phyloP scores from a whole-genome alignment of 306 rosid genomes.

The Datisca glomerata region DNA sequence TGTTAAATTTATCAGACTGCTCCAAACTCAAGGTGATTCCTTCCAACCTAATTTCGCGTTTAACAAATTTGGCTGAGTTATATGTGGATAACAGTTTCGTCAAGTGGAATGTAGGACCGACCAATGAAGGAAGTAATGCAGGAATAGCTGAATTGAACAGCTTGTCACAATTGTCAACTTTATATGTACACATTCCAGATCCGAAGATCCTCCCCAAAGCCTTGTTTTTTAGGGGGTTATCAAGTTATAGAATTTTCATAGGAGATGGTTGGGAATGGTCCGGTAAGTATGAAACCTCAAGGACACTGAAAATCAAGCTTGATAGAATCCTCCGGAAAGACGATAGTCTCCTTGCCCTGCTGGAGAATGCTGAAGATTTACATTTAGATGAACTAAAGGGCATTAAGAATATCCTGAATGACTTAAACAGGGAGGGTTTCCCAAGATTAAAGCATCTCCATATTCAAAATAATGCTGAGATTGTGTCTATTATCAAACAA shows the following conservation, averaged over 20 bases:
- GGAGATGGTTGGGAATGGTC: slow-evolving; percentile 18
- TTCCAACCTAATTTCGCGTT: slow-evolving; percentile 13
- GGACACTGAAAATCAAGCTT: slow-evolving; percentile 14
- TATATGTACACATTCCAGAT: slow-evolving; percentile 19
- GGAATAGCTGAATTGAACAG: slow-evolving; percentile 18
- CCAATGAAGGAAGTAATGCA: slow-evolving; percentile 3
- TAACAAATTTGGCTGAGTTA: slow-evolving; percentile 26
- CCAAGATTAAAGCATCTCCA: slow-evolving; percentile 25
- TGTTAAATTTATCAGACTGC: slow-evolving; percentile 30
- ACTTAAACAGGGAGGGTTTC: slow-evolving; percentile 23
- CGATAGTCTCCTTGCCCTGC: slow-evolving; percentile 15
- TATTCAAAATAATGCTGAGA: slow-evolving; percentile 19
- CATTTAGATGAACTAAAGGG: slow-evolving; percentile 23
- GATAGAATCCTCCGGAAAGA: slow-evolving; percentile 13
- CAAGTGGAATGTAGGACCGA: slow-evolving; percentile 13
- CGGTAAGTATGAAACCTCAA: slow-evolving; percentile 9
- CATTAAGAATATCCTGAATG: slow-evolving; percentile 17
- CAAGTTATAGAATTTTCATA: slow-evolving; percentile 19
- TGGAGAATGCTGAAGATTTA: slow-evolving; percentile 25
- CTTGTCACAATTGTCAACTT: slow-evolving; percentile 9
- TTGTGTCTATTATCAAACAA: slow-evolving; percentile 11
- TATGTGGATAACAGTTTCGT: slow-evolving; percentile 21
- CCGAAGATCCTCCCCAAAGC: slow-evolving; percentile 4
- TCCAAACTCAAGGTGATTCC: slow-evolving; percentile 20
- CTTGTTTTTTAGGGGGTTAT: slow-evolving; percentile 11